Conservation (phyloP, 1,284 basidiomycete genomes). For the Ustilago sp. region DNA sequence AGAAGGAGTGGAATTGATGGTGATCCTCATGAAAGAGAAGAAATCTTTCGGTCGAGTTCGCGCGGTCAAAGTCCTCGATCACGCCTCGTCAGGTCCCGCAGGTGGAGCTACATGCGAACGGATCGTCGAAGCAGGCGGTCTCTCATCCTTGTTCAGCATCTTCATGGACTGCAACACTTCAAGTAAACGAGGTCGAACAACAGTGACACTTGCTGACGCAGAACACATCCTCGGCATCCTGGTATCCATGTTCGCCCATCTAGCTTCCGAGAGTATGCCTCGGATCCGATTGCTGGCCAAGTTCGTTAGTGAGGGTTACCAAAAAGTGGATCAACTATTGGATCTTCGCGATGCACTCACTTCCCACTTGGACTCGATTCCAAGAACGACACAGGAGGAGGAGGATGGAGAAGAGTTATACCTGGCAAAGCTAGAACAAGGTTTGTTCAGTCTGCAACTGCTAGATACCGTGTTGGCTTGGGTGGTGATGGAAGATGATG, state of each 20-base stretch:
- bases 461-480: conserved; percentile 93
- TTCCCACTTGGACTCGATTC: conserved; percentile 74
- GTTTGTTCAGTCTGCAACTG: conserved; percentile 87
- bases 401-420: conserved; percentile 81
- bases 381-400: conserved; percentile 76
- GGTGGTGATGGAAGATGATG: conserved; percentile 98
- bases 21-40: conserved; percentile 89
- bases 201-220: conserved; percentile 74
- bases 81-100: conserved; percentile 88
- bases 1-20: conserved; percentile 96
- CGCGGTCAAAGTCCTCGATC: conserved; percentile 81
- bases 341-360: conserved; percentile 83
- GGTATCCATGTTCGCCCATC: conserved; percentile 86
- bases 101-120: conserved; percentile 48
- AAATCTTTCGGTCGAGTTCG: conserved; percentile 75
- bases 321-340: conserved; percentile 90
- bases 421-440: conserved; percentile 83
- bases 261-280: conserved; percentile 83
- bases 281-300: conserved; percentile 89
- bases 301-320: conserved; percentile 90
- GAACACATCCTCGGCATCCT: conserved; percentile 89
- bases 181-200: background rate
- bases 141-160: conserved; percentile 87
- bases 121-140: conserved; percentile 84
- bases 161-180: conserved; percentile 78